These are phyloP conservation scores for Lachnellula hyalina DNA, from an alignment of 2,329 filamentous ascomycete genomes.

Conservation along the genomic window DNA sequence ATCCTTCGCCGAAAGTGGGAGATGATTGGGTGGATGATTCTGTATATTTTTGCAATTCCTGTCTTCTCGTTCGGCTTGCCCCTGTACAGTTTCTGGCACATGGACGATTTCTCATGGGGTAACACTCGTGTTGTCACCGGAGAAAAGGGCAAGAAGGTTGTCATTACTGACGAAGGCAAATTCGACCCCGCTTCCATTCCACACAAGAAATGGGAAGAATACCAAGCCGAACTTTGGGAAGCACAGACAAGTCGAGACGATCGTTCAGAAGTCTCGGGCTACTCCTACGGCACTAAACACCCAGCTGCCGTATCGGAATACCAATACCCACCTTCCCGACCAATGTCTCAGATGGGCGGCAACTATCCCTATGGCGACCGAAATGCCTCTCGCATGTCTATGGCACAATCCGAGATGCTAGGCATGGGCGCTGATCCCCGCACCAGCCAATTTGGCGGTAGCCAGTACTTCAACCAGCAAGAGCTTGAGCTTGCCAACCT, in stretches of 20 bases:
- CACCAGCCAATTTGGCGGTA: slow-evolving; percentile 30
- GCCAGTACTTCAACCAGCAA: slow-evolving; percentile 52
- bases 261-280: slow-evolving; percentile 84
- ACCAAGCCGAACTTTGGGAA: slow-evolving; percentile 97
- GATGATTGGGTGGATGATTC: slow-evolving; percentile 99
- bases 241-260: slow-evolving; percentile 70
- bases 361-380: slow-evolving; percentile 28
- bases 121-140: slow-evolving; percentile 97
- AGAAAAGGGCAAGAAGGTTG: slow-evolving; percentile 84
- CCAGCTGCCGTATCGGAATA: slow-evolving; percentile 60
- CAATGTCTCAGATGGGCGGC: slow-evolving; percentile 36
- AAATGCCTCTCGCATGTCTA: slow-evolving; percentile 63
- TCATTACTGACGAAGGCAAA: slow-evolving; percentile 95
- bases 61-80: slow-evolving; percentile 88
- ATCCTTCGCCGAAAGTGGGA: slow-evolving; percentile 97
- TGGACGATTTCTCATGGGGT: slow-evolving; percentile 99
- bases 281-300: slow-evolving; percentile 87
- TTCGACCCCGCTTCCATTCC: slow-evolving; percentile 92
- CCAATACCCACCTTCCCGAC: slow-evolving; percentile 51
- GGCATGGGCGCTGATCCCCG: slow-evolving; percentile 40
- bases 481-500: slow-evolving; percentile 73
- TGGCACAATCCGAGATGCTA: slow-evolving; percentile 65
- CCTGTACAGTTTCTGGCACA: slow-evolving; percentile 96
- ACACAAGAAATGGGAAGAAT: slow-evolving; percentile 99
- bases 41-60: slow-evolving; percentile 87